Percentiles rank a stretch among this genome's conserved stretches.
Evolutionary conservation across 2,329 filamentous ascomycete genomes (phyloP).

Genomic region (Aspergillus ochraceus): DNA sequence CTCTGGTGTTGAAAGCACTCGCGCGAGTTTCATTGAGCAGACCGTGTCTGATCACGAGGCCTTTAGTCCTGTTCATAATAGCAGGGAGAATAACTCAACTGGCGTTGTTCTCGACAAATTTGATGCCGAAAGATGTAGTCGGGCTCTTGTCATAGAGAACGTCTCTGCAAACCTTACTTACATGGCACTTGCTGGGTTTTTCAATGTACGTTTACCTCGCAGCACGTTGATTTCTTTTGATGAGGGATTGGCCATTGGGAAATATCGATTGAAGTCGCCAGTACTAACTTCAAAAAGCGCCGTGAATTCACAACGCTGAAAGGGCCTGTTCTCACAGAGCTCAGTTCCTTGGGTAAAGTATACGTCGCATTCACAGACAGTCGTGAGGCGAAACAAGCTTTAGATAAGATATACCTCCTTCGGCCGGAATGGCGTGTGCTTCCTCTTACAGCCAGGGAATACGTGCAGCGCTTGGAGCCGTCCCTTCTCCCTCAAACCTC

Average conservation of each 20-base stretch:
- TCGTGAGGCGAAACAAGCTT: slow-evolving; percentile 56
- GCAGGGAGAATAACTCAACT: slow-evolving; percentile 8
- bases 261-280: background rate
- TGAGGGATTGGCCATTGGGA: background rate
- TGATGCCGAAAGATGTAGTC: slow-evolving; percentile 27
- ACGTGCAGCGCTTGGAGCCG: slow-evolving; percentile 39
- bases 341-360: slow-evolving; percentile 44
- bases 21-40: slow-evolving; percentile 13
- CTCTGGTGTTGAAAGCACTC: slow-evolving; percentile 7
- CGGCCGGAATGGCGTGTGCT: slow-evolving; percentile 50
- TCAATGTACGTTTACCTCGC: slow-evolving; percentile 35
- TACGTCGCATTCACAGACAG: slow-evolving; percentile 62
- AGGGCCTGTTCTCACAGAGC: slow-evolving; percentile 37
- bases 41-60: slow-evolving; percentile 21
- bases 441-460: slow-evolving; percentile 49
- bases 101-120: slow-evolving; percentile 20
- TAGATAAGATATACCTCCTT: slow-evolving; percentile 47
- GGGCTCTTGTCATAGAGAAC: slow-evolving; percentile 35
- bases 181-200: slow-evolving; percentile 37
- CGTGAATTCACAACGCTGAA: slow-evolving; percentile 39
- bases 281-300: slow-evolving; percentile 23
- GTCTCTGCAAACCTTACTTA: slow-evolving; percentile 32
- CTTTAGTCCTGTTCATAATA: slow-evolving; percentile 22
- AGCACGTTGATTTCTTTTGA: background rate
- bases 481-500: slow-evolving; percentile 31